A percentile compares a stretch with the other conserved stretches of the same genome.
Conservation (phyloP, 306 rosid species). For the Cicer yamashitae region DNA sequence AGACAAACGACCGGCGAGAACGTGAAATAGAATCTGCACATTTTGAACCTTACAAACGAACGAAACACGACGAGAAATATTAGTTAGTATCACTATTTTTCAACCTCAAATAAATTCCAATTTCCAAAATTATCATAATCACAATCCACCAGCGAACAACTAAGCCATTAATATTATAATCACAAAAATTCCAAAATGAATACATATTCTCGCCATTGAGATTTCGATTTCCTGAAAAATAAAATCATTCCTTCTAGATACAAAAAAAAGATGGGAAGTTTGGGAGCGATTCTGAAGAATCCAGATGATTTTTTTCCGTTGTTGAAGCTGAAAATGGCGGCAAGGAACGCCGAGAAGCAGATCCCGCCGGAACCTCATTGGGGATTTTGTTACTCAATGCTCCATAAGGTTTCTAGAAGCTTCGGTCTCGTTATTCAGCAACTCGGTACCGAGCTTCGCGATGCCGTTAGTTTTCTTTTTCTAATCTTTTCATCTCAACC, state of each 20-base stretch:
- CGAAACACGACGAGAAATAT: slow-evolving; percentile 10
- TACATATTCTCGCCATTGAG: neutral
- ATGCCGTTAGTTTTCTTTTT: slow-evolving; percentile 71
- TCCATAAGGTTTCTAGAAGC: slow-evolving; percentile 91
- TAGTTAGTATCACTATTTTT: neutral
- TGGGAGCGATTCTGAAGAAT: slow-evolving; percentile 71
- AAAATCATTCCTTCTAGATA: neutral
- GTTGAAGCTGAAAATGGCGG: slow-evolving; percentile 81
- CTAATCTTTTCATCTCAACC: neutral
- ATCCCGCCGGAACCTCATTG: slow-evolving; percentile 92
- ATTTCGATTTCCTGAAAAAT: neutral
- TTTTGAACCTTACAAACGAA: neutral
- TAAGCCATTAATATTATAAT: neutral
- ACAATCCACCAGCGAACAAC: neutral
- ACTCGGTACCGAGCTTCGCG: slow-evolving; percentile 78
- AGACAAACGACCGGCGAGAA: neutral
- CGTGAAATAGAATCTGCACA: neutral
- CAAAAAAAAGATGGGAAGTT: slow-evolving; percentile 62
- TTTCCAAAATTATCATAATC: slow-evolving; percentile 16
- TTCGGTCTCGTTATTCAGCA: slow-evolving; percentile 95
- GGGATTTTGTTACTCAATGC: slow-evolving; percentile 87
- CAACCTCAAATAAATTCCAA: neutral
- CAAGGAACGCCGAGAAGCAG: slow-evolving; percentile 84
- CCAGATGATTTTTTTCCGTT: slow-evolving; percentile 90
- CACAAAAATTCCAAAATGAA: neutral